phyloP scores from a whole-genome alignment of 305 asterid species.

The Nicotiana rustica region DNA sequence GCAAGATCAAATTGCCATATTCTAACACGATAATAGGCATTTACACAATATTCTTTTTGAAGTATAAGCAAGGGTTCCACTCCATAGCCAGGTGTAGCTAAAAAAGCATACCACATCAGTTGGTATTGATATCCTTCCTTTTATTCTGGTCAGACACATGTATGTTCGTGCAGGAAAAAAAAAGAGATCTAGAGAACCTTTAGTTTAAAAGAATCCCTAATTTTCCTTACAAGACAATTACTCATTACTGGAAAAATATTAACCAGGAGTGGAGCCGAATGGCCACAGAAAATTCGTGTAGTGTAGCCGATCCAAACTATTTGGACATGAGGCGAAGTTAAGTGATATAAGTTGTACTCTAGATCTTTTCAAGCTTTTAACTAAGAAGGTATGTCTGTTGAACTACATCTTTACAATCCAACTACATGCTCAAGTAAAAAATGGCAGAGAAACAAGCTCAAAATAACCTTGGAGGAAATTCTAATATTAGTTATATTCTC shows the following conservation, averaged over 20 bases:
- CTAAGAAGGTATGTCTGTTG: slow-evolving; percentile 10
- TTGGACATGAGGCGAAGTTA: background rate
- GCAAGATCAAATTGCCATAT: background rate
- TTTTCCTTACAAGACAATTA: background rate
- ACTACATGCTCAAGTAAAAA: background rate
- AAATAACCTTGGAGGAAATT: background rate
- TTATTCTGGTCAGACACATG: background rate
- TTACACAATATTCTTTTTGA: background rate
- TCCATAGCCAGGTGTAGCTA: background rate
- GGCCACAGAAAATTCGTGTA: background rate
- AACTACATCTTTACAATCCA: background rate
- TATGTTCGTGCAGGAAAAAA: background rate
- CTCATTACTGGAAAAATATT: slow-evolving; percentile 17
- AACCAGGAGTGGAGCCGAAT: background rate
- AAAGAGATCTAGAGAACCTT: background rate
- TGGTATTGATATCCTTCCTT: background rate
- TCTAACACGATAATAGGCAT: slow-evolving; percentile 16
- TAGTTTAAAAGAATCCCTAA: background rate
- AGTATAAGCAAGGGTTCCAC: slow-evolving; percentile 9
- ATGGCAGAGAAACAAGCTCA: background rate
- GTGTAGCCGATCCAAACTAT: background rate
- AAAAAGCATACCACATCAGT: slow-evolving; percentile 1
- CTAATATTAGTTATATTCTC: background rate
- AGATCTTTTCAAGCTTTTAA: background rate
- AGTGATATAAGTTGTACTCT: background rate